A percentile compares a stretch with the other conserved stretches of the same genome.
These are phyloP conservation scores for Fragaria nilgerrensis DNA, from an alignment of 306 rosid species.

Conservation along the genomic window DNA sequence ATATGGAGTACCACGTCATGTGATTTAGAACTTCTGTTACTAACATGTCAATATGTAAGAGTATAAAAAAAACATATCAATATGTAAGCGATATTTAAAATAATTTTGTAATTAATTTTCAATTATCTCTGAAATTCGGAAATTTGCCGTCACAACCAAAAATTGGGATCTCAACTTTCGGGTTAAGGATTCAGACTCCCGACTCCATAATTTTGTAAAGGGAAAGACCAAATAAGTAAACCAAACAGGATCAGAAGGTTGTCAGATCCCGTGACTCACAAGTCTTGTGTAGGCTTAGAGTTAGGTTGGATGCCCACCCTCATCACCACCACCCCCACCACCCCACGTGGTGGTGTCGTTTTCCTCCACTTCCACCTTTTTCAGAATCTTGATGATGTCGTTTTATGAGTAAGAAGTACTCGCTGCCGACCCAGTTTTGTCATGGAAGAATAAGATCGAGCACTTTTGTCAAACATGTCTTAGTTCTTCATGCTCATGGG, in stretches of 20 bases:
- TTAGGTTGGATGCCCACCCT: conserved; percentile 19
- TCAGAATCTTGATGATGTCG: neutral
- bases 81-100: no score
- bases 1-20: no score
- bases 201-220: no score
- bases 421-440: neutral
- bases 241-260: conserved; percentile 4
- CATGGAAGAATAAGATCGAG: neutral
- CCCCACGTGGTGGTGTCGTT: conserved; percentile 30
- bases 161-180: no score
- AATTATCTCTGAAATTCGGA: no score
- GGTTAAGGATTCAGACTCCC: no score
- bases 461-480: neutral
- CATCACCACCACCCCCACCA: neutral
- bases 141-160: no score
- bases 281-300: neutral
- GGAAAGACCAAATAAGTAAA: neutral
- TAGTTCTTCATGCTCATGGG: neutral
- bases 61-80: no score
- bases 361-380: neutral
- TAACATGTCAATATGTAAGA: no score
- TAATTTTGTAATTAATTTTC: no score
- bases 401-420: neutral
- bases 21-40: no score
- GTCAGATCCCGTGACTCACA: conserved; percentile 9